These are phyloP conservation scores for Inga oerstediana DNA, from an alignment of 306 rosid species.

Conservation along the genomic window DNA sequence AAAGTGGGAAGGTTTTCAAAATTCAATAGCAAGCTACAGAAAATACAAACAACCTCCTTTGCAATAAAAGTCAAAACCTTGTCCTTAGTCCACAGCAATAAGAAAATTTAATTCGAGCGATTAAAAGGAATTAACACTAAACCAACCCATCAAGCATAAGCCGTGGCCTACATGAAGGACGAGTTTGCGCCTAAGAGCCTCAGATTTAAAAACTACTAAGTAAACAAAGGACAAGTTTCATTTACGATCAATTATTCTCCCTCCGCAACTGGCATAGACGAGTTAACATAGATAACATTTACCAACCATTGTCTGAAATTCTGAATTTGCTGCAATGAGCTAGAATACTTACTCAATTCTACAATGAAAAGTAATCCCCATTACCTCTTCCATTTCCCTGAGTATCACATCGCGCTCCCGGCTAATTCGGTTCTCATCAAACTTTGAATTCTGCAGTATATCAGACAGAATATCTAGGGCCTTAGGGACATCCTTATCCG, in stretches of 20 bases:
- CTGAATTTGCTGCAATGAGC: neutral
- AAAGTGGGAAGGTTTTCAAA: neutral
- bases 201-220: neutral
- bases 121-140: neutral
- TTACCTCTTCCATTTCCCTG: conserved; percentile 96
- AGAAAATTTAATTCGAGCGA: neutral
- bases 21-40: neutral
- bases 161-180: neutral
- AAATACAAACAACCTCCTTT: neutral
- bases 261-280: neutral
- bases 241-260: neutral
- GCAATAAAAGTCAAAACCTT: neutral
- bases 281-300: neutral
- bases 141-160: neutral
- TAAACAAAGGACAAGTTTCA: neutral
- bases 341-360: neutral
- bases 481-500: conserved; percentile 61
- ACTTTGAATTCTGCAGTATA: conserved; percentile 84
- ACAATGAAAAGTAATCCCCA: neutral
- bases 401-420: conserved; percentile 88
- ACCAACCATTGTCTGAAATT: neutral
- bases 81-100: neutral
- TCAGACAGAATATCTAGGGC: conserved; percentile 82
- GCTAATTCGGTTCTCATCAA: conserved; percentile 67
- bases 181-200: neutral